These are phyloP conservation scores for Pichiaceae sp. DNA, from an alignment of 1,139 yeast genomes.

Conservation along the genomic window DNA sequence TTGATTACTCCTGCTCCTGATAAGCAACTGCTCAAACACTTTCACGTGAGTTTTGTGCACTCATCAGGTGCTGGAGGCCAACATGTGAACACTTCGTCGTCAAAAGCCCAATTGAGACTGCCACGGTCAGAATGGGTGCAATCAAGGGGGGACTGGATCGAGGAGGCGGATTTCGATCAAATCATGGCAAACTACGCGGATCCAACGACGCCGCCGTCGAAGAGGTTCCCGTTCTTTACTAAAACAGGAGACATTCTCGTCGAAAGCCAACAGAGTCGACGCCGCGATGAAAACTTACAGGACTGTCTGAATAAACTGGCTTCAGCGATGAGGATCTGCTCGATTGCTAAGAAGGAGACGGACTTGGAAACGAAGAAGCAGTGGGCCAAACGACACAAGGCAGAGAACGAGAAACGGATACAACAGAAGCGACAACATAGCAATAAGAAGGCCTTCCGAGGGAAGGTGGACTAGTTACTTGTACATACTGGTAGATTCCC, in stretches of 20 bases:
- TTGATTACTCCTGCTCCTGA: background rate
- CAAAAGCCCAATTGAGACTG: constrained; percentile 67
- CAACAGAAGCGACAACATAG: constrained; percentile 13
- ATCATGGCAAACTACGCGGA: constrained; percentile 22
- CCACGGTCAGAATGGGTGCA: constrained; percentile 38
- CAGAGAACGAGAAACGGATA: constrained; percentile 15
- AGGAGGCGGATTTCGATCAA: constrained; percentile 40
- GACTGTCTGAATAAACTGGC: constrained; percentile 21
- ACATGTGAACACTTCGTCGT: constrained; percentile 77
- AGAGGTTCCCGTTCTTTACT: constrained; percentile 20
- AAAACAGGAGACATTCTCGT: constrained; percentile 17
- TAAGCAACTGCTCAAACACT: constrained; percentile 10
- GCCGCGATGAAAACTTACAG: constrained; percentile 20
- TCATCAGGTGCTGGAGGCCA: constrained; percentile 96
- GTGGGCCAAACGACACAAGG: constrained; percentile 16
- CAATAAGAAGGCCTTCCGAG: constrained; percentile 16
- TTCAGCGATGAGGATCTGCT: constrained; percentile 14
- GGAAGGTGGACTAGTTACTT: constrained; percentile 7
- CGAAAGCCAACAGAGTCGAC: constrained; percentile 13
- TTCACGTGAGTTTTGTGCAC: constrained; percentile 47
- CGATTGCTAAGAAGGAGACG: constrained; percentile 9
- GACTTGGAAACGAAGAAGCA: constrained; percentile 10
- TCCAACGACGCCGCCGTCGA: constrained; percentile 9
- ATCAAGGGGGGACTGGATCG: constrained; percentile 51
- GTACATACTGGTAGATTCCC: constrained; percentile 28